Percentiles rank a stretch among this genome's conserved stretches.
These are phyloP conservation scores for Cyberlindnera mycetangii DNA, from an alignment of 805 yeast genomes.

Conservation along the genomic window DNA sequence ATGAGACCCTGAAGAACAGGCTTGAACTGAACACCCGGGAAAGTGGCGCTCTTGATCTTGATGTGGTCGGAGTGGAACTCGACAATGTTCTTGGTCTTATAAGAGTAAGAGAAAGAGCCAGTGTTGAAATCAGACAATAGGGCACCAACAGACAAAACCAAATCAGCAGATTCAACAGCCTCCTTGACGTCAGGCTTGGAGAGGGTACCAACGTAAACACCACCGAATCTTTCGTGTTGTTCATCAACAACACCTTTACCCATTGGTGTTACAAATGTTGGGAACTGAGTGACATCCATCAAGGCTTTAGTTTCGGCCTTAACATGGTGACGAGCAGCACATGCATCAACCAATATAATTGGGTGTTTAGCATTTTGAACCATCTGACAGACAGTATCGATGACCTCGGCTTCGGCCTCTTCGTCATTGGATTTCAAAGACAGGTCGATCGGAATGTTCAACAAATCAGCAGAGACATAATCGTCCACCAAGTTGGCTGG, in stretches of 20 bases:
- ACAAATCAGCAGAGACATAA: constrained; percentile 51
- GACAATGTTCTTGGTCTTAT: constrained; percentile 69
- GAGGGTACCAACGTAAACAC: constrained; percentile 82
- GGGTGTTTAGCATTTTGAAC: constrained; percentile 64
- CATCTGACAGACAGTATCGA: constrained; percentile 48
- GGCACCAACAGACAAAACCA: constrained; percentile 78
- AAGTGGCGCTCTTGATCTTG: constrained; percentile 65
- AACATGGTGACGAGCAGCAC: constrained; percentile 77
- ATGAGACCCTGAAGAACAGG: constrained; percentile 45
- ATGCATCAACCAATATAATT: constrained; percentile 78
- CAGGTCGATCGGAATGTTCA: constrained; percentile 65
- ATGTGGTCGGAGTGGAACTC: constrained; percentile 79
- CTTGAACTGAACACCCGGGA: constrained; percentile 73
- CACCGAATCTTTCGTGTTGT: constrained; percentile 69
- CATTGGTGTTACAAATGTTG: constrained; percentile 86
- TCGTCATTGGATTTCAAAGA: constrained; percentile 53
- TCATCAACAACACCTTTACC: constrained; percentile 82
- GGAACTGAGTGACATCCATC: constrained; percentile 69
- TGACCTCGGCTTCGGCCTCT: constrained; percentile 62
- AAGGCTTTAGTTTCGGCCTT: constrained; percentile 59
- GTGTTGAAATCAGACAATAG: constrained; percentile 86
- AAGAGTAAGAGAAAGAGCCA: constrained; percentile 78
- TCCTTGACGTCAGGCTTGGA: constrained; percentile 70
- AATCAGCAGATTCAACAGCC: constrained; percentile 71
- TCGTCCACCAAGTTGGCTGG: constrained; percentile 80